phyloP scores from a whole-genome alignment of 306 rosid species.

The Styphnolobium japonicum region DNA sequence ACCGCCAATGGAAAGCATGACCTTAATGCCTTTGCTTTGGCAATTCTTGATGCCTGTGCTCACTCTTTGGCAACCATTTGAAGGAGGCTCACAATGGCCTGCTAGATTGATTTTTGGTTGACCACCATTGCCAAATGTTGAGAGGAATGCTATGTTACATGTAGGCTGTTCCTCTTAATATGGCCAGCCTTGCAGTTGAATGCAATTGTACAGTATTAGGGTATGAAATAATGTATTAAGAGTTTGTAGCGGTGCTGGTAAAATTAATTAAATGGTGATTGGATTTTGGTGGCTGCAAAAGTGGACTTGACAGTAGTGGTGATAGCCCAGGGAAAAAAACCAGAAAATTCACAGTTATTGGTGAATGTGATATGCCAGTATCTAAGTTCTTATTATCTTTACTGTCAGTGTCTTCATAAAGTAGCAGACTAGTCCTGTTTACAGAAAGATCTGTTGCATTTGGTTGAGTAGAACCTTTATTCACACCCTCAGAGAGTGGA shows the following conservation, averaged over 20 bases:
- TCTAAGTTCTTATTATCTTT: not conserved
- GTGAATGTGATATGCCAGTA: too few species aligned
- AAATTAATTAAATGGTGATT: not conserved
- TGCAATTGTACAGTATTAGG: not conserved
- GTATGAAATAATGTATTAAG: not conserved
- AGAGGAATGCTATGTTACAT: conserved; percentile 27
- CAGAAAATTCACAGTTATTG: not conserved
- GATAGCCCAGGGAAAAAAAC: not conserved
- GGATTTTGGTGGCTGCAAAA: not conserved
- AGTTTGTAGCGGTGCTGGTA: not conserved
- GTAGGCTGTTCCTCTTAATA: not conserved
- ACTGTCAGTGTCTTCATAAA: not conserved
- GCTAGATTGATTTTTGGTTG: conserved; percentile 36
- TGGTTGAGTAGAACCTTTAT: too few species aligned
- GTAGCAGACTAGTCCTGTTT: too few species aligned
- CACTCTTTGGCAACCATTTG: conserved; percentile 22
- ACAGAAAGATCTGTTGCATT: not conserved
- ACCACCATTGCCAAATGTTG: not conserved
- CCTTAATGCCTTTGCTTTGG: conserved; percentile 45
- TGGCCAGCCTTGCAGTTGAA: not conserved
- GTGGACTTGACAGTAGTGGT: not conserved
- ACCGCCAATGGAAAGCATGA: conserved; percentile 57
- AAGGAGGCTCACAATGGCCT: conserved; percentile 35
- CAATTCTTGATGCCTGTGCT: conserved; percentile 33
- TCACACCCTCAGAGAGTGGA: not conserved